Base-by-base conservation (phyloP, 208 protist genomes). In the Crithidia thermophila region DNA sequence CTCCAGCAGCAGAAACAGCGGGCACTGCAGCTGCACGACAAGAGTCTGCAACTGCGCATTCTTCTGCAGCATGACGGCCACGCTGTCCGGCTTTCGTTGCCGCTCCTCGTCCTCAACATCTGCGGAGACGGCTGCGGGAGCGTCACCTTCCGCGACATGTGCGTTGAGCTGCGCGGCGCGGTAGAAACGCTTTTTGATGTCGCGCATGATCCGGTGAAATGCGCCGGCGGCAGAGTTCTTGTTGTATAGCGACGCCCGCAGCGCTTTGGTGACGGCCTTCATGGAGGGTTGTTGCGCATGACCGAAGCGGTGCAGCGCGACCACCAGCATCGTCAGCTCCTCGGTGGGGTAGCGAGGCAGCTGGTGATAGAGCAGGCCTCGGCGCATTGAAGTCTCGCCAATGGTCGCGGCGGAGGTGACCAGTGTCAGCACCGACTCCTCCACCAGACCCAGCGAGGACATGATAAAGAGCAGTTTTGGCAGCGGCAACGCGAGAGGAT, bases 231-330 rank as follows among this genome's bases (percentile, higher is more conserved):
- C 18, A 1, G 65, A 65, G 13, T 23, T 3, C 33, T 16, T 36
- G 31, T 50, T 42, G 37, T 73, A 72, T 27, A 77, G 23, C n/a
- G 40, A 53, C 25, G 39, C 58, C 10, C 63, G 67, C 36, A 80
- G 53, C 14, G 51, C 56, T 53, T 69, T 72, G 16, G 69, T 62
- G 10, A 61, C 53, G 0, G 46, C 21, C 33, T 79, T 75, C 59
- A 82, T 86, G 23, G 81, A 75, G 31, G 53, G 50, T 25, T 94
- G 73, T 62, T 91, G 74, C 25, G 84, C 64, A 46, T 93, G 59
- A 23, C 86, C 82, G 53, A 94, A 94, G 36, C 86, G 84, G 47
- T 91, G 79, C 27, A 94, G 72, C 3, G 86, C 79, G 66, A 85
- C 71, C 11, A 85, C 28, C 13, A 93, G 61, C 43, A 59, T 47